phyloP scores from a whole-genome alignment of 1,139 yeast genomes.

The Blastobotrys proliferans region DNA sequence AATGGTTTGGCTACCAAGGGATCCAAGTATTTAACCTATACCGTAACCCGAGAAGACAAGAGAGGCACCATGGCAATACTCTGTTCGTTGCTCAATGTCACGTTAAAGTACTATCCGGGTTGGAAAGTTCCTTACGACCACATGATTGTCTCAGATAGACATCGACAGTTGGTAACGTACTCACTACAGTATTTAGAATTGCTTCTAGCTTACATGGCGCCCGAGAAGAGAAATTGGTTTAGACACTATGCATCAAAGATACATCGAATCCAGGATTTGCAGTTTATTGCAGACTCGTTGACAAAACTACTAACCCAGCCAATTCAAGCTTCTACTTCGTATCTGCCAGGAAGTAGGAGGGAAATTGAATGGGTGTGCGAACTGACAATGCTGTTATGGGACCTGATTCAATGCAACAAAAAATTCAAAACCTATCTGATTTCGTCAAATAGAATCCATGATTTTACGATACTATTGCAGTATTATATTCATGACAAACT shows the following conservation, averaged over 20 bases:
- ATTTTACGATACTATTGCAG: constrained; percentile 50
- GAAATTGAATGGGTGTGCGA: constrained; percentile 41
- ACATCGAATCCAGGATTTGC: constrained; percentile 40
- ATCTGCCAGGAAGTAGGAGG: constrained; percentile 33
- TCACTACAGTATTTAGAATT: constrained; percentile 60
- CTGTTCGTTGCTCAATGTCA: constrained; percentile 64
- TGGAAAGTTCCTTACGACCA: constrained; percentile 42
- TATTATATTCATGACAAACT: constrained; percentile 56
- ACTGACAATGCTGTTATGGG: constrained; percentile 65
- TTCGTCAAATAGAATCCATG: constrained; percentile 46
- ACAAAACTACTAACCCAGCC: constrained; percentile 32
- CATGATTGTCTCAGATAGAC: constrained; percentile 41
- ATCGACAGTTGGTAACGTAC: constrained; percentile 52
- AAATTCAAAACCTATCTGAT: constrained; percentile 44
- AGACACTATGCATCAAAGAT: constrained; percentile 35
- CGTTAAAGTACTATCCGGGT: constrained; percentile 35
- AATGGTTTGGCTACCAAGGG: constrained; percentile 48
- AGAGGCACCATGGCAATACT: constrained; percentile 48
- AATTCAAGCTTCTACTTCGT: constrained; percentile 31
- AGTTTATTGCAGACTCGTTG: constrained; percentile 43
- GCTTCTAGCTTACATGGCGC: constrained; percentile 64
- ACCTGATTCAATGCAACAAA: constrained; percentile 65
- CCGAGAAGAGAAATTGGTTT: constrained; percentile 35
- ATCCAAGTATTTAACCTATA: constrained; percentile 53
- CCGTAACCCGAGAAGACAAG: constrained; percentile 54